These are phyloP conservation scores for Venturiaceae sp. DNA, from an alignment of 2,329 filamentous ascomycete genomes.

Conservation along the genomic window DNA sequence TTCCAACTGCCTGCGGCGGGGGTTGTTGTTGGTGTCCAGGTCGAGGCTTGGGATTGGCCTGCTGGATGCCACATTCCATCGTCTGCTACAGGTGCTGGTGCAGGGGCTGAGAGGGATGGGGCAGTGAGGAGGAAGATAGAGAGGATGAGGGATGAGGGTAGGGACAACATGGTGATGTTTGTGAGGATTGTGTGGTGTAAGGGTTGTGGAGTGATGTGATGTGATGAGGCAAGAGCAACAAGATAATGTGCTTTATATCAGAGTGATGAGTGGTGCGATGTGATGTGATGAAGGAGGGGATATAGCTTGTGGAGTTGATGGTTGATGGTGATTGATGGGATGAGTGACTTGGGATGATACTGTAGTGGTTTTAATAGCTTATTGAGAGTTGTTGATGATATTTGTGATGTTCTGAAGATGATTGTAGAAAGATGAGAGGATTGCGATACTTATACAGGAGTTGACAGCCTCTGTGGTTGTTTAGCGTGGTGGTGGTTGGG, in stretches of 20 bases:
- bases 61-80: slow-evolving; percentile 7
- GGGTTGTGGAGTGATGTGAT: neutral
- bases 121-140: slow-evolving; percentile 1
- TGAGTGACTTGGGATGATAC: neutral
- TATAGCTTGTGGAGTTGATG: neutral
- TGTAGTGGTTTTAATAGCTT: neutral
- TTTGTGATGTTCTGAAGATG: neutral
- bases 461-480: neutral
- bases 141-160: slow-evolving; percentile 6
- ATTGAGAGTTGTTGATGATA: neutral
- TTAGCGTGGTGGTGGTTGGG: neutral
- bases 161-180: slow-evolving; percentile 1
- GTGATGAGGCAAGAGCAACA: neutral
- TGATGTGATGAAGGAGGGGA: neutral
- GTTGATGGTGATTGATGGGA: neutral
- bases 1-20: neutral
- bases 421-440: neutral
- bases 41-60: neutral
- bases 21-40: neutral
- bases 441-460: neutral
- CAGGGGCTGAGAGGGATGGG: neutral
- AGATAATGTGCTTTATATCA: neutral
- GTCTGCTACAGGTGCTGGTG: neutral
- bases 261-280: neutral
- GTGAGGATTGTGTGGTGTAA: neutral